These are phyloP conservation scores for Fusarium ramigenum DNA, from an alignment of 2,329 filamentous ascomycete genomes.

Conservation along the genomic window DNA sequence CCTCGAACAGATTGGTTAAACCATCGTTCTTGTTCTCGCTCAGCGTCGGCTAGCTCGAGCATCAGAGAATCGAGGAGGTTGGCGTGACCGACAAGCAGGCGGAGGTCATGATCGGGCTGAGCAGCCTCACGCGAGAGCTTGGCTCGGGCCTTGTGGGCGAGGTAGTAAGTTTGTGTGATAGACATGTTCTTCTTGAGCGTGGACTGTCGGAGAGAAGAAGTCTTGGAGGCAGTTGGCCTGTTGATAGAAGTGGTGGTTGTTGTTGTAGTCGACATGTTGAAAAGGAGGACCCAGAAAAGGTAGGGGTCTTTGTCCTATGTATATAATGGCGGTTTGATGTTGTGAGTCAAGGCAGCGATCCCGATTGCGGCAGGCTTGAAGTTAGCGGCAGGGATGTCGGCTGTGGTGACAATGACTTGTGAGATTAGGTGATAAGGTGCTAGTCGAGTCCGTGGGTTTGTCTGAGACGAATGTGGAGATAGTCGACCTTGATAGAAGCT, in stretches of 20 bases:
- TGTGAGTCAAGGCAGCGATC: slow-evolving; percentile 44
- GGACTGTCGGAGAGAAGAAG: slow-evolving; percentile 44
- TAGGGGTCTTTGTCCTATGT: slow-evolving; percentile 37
- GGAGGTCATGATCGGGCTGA: slow-evolving; percentile 91
- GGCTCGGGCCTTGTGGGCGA: slow-evolving; percentile 93
- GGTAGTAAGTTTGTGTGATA: slow-evolving; percentile 97
- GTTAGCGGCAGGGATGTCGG: slow-evolving; percentile 44
- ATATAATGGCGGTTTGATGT: slow-evolving; percentile 38
- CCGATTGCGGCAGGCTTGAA: slow-evolving; percentile 43
- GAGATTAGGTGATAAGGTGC: slow-evolving; percentile 42
- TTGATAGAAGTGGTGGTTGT: slow-evolving; percentile 37
- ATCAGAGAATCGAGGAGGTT: slow-evolving; percentile 97
- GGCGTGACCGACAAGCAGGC: slow-evolving; percentile 95
- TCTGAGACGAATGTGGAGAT: slow-evolving; percentile 6
- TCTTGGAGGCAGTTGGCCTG: slow-evolving; percentile 41
- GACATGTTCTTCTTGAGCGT: slow-evolving; percentile 86
- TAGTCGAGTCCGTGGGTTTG: slow-evolving; percentile 32
- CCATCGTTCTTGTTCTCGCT: slow-evolving; percentile 95
- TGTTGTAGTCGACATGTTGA: slow-evolving; percentile 46
- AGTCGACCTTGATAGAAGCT: slow-evolving; percentile 22
- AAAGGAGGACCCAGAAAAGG: slow-evolving; percentile 18
- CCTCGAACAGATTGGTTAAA: slow-evolving; percentile 95
- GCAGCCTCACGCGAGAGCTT: slow-evolving; percentile 96
- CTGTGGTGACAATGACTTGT: slow-evolving; percentile 44
- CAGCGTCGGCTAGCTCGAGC: slow-evolving; percentile 89